Conservation (phyloP, 257 asterid species). For the Paulownia fortunei region DNA sequence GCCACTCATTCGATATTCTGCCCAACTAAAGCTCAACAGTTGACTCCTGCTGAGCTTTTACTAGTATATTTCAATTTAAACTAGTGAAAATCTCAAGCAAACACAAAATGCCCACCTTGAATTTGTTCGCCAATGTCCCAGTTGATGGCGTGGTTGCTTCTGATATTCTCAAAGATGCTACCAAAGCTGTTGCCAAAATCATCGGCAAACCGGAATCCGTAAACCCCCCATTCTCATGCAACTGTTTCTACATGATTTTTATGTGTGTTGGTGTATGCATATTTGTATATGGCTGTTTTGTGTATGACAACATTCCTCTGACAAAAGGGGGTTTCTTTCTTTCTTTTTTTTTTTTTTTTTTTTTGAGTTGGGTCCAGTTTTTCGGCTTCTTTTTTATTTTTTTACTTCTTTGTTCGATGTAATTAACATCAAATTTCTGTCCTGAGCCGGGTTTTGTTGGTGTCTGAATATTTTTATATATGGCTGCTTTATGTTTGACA, state of each 20-base stretch:
- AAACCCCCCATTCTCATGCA: neutral
- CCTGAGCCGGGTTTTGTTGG: neutral
- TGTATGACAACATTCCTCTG: slow-evolving; percentile 33
- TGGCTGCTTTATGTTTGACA: slow-evolving; percentile 27
- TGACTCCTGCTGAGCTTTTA: neutral
- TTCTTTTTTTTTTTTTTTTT: neutral
- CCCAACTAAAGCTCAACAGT: neutral
- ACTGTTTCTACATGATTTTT: neutral
- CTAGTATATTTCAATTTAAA: neutral
- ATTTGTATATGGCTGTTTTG: neutral
- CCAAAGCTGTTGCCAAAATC: slow-evolving; percentile 92
- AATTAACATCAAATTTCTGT: neutral
- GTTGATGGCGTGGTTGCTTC: slow-evolving; percentile 93
- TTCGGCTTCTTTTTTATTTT: neutral
- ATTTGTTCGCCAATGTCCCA: slow-evolving; percentile 81
- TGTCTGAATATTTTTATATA: neutral
- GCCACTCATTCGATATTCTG: slow-evolving; percentile 15
- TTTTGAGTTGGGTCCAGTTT: neutral
- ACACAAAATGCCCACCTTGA: slow-evolving; percentile 81
- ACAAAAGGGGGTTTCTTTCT: neutral
- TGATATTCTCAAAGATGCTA: slow-evolving; percentile 90
- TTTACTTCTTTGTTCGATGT: neutral
- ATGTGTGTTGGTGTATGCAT: neutral
- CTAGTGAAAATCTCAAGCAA: neutral
- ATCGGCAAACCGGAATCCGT: slow-evolving; percentile 96